Percentiles rank a stretch among this genome's conserved stretches.
Conservation (phyloP, 805 yeast species). For the Sugiyamaella floridensis region DNA sequence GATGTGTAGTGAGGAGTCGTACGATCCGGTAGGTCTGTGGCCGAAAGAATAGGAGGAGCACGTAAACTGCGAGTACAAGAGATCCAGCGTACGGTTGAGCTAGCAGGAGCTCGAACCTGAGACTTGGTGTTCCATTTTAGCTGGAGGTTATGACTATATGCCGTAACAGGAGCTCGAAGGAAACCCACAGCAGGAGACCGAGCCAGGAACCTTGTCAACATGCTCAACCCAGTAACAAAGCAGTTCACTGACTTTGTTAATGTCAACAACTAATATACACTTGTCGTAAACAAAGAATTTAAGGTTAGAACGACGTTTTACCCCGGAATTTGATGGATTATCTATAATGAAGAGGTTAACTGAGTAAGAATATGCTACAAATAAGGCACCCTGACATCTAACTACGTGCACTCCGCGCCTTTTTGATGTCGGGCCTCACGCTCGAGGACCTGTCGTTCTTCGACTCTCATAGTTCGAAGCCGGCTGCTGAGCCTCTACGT, state of each 20-base stretch:
- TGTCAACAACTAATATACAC: too few relatives aligned
- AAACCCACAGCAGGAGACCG: too few relatives aligned
- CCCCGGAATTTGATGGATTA: too few relatives aligned
- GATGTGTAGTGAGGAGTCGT: constrained; percentile 10
- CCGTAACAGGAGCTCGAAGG: too few relatives aligned
- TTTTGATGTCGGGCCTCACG: constrained; percentile 6
- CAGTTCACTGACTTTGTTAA: too few relatives aligned
- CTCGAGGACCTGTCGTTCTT: constrained; percentile 17
- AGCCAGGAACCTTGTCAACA: too few relatives aligned
- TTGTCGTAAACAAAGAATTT: too few relatives aligned
- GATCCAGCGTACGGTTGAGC: neutral
- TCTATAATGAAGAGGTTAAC: too few relatives aligned
- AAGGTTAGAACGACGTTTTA: too few relatives aligned
- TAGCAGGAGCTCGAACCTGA: neutral
- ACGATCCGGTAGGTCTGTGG: constrained; percentile 5
- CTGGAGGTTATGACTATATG: too few relatives aligned
- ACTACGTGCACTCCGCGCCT: neutral
- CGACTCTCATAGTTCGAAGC: constrained; percentile 7
- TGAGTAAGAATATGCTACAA: neutral
- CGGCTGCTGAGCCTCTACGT: neutral
- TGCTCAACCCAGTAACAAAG: too few relatives aligned
- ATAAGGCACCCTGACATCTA: neutral
- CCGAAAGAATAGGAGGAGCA: neutral
- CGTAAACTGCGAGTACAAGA: neutral
- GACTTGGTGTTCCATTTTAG: too few relatives aligned